phyloP scores from a whole-genome alignment of 2,329 filamentous ascomycete genomes.

The Alternaria sp. region DNA sequence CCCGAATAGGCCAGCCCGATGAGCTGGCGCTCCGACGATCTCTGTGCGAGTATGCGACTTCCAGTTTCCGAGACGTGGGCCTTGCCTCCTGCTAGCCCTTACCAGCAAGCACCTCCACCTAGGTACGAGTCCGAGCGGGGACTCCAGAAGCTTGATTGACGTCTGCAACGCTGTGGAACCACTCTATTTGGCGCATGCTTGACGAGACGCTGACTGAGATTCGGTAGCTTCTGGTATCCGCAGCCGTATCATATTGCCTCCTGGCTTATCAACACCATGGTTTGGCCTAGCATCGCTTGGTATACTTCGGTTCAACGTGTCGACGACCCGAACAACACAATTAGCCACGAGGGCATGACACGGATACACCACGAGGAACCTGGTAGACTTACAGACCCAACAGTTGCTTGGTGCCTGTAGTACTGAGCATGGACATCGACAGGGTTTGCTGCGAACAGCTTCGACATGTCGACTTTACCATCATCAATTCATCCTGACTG shows the following conservation, averaged over 20 bases:
- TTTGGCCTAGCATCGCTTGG: constrained; percentile 6
- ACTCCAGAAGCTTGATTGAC: constrained; percentile 25
- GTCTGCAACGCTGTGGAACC: constrained; percentile 25
- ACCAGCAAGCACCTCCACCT: constrained; percentile 28
- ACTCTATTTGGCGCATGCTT: constrained; percentile 1
- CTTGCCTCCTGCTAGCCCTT: constrained; percentile 30
- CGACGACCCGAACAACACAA: background rate
- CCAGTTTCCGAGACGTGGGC: constrained; percentile 28
- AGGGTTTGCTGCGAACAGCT: constrained; percentile 19
- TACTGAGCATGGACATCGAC: constrained; percentile 1
- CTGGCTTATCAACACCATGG: constrained; percentile 20
- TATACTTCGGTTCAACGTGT: constrained; percentile 5
- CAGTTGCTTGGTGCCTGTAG: constrained; percentile 1
- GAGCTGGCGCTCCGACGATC: constrained; percentile 27
- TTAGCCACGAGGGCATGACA: constrained; percentile 2
- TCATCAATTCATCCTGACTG: constrained; percentile 31
- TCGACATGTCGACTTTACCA: constrained; percentile 22
- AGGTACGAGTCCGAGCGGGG: constrained; percentile 30
- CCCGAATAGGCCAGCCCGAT: constrained; percentile 28
- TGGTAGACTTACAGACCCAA: constrained; percentile 4
- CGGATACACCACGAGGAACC: constrained; percentile 8
- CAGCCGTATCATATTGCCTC: constrained; percentile 10
- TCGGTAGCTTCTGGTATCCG: constrained; percentile 2
- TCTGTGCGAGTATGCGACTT: constrained; percentile 20
- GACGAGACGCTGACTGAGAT: constrained; percentile 17